phyloP scores from a whole-genome alignment of 2,329 filamentous ascomycete genomes.

The Gyromitra esculenta region DNA sequence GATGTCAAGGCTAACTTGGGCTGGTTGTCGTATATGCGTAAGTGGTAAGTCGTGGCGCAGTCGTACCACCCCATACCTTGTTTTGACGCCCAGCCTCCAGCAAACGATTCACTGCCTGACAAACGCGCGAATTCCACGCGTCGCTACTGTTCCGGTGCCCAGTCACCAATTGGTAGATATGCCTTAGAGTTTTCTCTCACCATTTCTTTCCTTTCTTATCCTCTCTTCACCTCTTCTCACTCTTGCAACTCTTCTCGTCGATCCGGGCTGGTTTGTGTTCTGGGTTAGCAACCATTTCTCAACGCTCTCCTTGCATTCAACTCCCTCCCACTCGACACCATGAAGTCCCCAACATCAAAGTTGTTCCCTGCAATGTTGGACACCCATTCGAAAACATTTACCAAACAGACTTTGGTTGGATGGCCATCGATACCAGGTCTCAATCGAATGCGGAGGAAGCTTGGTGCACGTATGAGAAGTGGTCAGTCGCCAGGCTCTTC shows the following conservation, averaged over 20 bases:
- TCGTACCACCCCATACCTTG: constrained; percentile 43
- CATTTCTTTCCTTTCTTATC: constrained; percentile 8
- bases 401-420: constrained; percentile 53
- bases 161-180: constrained; percentile 42
- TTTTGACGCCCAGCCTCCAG: constrained; percentile 49
- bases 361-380: constrained; percentile 54
- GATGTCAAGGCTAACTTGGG: constrained; percentile 35
- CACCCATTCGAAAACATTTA: constrained; percentile 50
- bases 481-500: constrained; percentile 74
- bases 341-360: constrained; percentile 52
- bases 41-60: constrained; percentile 48
- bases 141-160: constrained; percentile 37
- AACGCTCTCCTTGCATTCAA: constrained; percentile 20
- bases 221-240: constrained; percentile 31
- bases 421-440: constrained; percentile 57
- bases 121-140: constrained; percentile 49
- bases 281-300: constrained; percentile 41
- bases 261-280: constrained; percentile 20
- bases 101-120: constrained; percentile 32
- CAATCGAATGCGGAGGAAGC: constrained; percentile 63
- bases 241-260: constrained; percentile 20
- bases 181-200: constrained; percentile 8
- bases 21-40: constrained; percentile 43
- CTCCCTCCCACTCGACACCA: constrained; percentile 21
- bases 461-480: constrained; percentile 75